Base-by-base conservation (phyloP, 805 yeast species). In the Pichia kluyveri region DNA sequence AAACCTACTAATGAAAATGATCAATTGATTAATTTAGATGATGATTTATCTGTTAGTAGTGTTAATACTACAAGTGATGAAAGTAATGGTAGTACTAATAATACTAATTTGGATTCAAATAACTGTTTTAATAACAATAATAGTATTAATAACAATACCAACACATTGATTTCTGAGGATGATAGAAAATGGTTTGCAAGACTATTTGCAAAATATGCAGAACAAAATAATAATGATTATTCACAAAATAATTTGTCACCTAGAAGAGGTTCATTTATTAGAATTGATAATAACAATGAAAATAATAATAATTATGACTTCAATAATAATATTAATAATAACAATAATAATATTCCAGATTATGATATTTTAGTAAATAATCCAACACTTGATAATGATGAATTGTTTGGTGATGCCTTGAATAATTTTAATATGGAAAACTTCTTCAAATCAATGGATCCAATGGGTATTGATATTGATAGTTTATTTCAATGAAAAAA, bases 131-230 rank as follows among this genome's bases (percentile, higher is more conserved):
- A 23, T 5, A 23, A 23, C 26, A 23, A 23, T 23, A 23, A 23
- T 23, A 23, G 5, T 23, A 19, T 19, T 4, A 5, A 23, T 11
- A 12, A 41, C 32, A 12, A 37, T 12, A 12, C 10, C 14, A 12
- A 30, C 14, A 30, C 14, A 30, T 9, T 30, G 8, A 30, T 10
- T 12, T 30, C 32, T 14, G 37, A 8, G 4, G 34, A 43, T 1
- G 46, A 43, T 38, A 34, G 38, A 30, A 43, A 28, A 28, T 43
- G 46, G 46, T 31, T 43, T 38, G 3, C 37, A 8, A 28, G 18
- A 10, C 4, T 43, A 19, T 43, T 26, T 12, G 27, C 38, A 17
- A 43, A 38, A 38, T 12, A 34, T 15, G 17, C n/a, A 7, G 37
- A 34, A 34, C n/a, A 15, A 15, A 34, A 34, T 34, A 34, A 34